Evolutionary conservation across 2,329 filamentous ascomycete genomes (phyloP), one percentile per base, ranked within the genome.

Genomic region (Paraphaeosphaeria sporulosa): DNA sequence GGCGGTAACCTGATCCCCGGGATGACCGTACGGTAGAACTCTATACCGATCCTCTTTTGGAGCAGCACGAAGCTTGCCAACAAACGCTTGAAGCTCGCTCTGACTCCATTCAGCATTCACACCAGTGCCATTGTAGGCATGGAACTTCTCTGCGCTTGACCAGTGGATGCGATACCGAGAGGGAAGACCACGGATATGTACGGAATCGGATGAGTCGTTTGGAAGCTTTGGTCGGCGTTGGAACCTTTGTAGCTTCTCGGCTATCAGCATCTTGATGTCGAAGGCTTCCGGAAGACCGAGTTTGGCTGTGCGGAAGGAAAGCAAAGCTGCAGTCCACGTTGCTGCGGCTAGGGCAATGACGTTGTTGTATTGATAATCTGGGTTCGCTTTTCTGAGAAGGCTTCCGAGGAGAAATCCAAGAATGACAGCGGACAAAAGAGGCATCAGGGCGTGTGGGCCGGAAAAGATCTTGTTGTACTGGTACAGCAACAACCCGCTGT

Each of bases 401-500:
- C 82, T 77, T 15, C 84, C 84, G 5, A 83, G 58, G 1, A 80
- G 70, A 9, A 86, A 71, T 7, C 84, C 84, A 17, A 84, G 55
- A 19, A 79, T 54, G 4, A 80, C 76, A 13, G 82, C 83, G n/a
- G 76, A 64, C 7, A 84, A 64, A 5, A 86, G 76, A 6, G 82
- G 81, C 64, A 81, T 81, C 46, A 85, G 72, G 1, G 81, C 80
- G 57, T 82, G 76, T 1, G 82, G 79, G 0, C 83, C 84, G 8
- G 81, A 80, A 66, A 84, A 85, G 44, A 85, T 84, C 69, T 77
- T 78, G 70, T 78, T 78, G 68, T 78, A 78, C 67, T 78, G 84
- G 59, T 85, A 86, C 70, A 82, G 83, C 8, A 86, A 75, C 34
- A 86, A 69, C 3, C 84, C 85, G 23, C 81, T 84, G 64, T 85